Evolutionary conservation across 2,329 filamentous ascomycete genomes (phyloP).

Genomic region (Coleophoma cylindrospora): DNA sequence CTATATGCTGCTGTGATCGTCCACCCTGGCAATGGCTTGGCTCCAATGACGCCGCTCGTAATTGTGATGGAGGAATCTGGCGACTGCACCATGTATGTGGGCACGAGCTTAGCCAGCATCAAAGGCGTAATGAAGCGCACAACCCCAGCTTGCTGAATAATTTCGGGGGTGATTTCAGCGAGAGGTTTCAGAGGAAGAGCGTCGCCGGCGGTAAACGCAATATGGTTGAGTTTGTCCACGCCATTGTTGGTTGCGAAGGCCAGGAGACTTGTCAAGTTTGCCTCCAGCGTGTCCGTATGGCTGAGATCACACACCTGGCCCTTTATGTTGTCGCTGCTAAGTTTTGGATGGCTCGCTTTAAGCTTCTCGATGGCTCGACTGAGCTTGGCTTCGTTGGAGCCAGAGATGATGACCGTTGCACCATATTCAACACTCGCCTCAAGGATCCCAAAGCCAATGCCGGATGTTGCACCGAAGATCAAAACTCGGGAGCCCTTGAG

Average conservation of each 20-base stretch:
- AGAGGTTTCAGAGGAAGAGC: conserved; percentile 3
- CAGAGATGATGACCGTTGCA: conserved; percentile 15
- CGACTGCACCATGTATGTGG: conserved; percentile 8
- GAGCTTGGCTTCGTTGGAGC: conserved; percentile 3
- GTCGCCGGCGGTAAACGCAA: conserved; percentile 22
- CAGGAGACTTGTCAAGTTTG: conserved; percentile 37
- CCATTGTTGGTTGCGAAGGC: conserved; percentile 16
- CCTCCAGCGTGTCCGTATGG: conserved; percentile 5
- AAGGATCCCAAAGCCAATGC: conserved; percentile 21
- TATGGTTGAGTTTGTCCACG: conserved; percentile 15
- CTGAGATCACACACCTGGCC: conserved; percentile 19
- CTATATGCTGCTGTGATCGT: conserved; percentile 40
- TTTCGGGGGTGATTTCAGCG: conserved; percentile 5
- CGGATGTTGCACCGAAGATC: conserved; percentile 21
- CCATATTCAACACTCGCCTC: conserved; percentile 19
- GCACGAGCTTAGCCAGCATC: conserved; percentile 18
- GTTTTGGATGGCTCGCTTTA: background rate
- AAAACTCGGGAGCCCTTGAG: conserved; percentile 19
- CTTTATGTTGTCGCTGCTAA: conserved; percentile 1
- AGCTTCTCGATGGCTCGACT: conserved; percentile 4
- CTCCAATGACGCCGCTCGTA: conserved; percentile 11
- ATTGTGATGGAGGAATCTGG: conserved; percentile 13
- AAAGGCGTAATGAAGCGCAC: conserved; percentile 19
- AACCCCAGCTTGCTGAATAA: conserved; percentile 10
- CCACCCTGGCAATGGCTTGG: conserved; percentile 29